Evolutionary conservation across 2,329 filamentous ascomycete species (phyloP).

Genomic region (Penicillium sp.): DNA sequence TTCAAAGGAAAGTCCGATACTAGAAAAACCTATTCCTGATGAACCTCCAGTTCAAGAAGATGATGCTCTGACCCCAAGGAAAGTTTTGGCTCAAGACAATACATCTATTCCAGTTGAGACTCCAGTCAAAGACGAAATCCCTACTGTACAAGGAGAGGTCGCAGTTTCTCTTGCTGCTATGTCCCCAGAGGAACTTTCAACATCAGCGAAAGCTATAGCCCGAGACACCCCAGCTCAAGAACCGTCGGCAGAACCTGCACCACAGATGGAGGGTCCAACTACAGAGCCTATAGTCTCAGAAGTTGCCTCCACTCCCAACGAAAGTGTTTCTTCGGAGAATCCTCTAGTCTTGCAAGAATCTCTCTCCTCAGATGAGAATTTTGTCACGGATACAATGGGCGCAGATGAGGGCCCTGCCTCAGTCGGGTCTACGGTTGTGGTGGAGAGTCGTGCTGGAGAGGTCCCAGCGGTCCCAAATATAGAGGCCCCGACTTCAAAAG

Average conservation of each 20-base stretch:
- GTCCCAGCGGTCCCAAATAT: not conserved
- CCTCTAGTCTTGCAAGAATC: not conserved
- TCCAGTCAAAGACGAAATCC: not conserved
- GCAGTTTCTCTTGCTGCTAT: not conserved
- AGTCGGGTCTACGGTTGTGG: too few relatives aligned
- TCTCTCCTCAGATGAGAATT: not conserved
- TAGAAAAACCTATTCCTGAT: not conserved
- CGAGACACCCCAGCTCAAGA: not conserved
- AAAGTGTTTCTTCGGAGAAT: not conserved
- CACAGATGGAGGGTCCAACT: not conserved
- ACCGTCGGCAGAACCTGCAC: not conserved
- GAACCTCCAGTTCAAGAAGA: not conserved
- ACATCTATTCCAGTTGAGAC: not conserved
- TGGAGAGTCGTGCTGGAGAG: not conserved
- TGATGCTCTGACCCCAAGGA: too few relatives aligned
- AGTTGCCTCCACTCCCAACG: not conserved
- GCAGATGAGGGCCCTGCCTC: not conserved
- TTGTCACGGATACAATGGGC: not conserved
- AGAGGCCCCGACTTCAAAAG: not conserved
- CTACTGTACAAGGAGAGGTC: not conserved
- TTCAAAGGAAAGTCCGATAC: not conserved
- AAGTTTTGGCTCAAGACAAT: not conserved
- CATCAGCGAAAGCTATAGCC: not conserved
- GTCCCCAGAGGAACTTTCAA: not conserved
- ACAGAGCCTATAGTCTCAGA: not conserved